Percentiles rank a stretch among this genome's conserved stretches.
These are phyloP conservation scores for Chlorella vulgaris DNA, from an alignment of 139 green algal species.

Conservation along the genomic window DNA sequence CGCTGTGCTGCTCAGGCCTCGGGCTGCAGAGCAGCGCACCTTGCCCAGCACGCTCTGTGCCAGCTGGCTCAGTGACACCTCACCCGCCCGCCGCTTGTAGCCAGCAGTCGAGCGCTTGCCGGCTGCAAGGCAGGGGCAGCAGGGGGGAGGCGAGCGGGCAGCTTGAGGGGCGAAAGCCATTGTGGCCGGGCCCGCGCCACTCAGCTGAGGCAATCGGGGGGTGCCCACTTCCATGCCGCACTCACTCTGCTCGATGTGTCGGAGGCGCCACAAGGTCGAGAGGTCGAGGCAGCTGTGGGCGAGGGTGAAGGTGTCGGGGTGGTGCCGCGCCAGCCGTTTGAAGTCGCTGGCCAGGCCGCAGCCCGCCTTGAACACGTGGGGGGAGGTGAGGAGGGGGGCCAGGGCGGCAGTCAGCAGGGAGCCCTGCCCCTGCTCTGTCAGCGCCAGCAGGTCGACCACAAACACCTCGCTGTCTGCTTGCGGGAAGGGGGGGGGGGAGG, in stretches of 20 bases:
- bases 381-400: not conserved
- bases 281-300: conserved; percentile 20
- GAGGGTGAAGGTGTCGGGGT: conserved; percentile 2
- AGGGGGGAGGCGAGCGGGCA: not conserved
- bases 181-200: too few species aligned
- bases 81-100: conserved; percentile 16
- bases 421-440: conserved; percentile 21
- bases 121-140: not conserved
- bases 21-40: not conserved
- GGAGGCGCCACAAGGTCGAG: not conserved
- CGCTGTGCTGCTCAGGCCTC: too few species aligned
- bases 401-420: conserved; percentile 1
- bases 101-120: conserved; percentile 26
- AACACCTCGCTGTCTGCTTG: conserved; percentile 30
- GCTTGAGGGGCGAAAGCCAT: not conserved
- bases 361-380: conserved; percentile 7
- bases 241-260: conserved; percentile 20
- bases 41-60: conserved; percentile 59
- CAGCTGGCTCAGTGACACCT: conserved; percentile 57
- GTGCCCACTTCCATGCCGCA: too few species aligned
- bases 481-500: not conserved
- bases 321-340: conserved; percentile 21
- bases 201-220: too few species aligned
- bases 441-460: conserved; percentile 67
- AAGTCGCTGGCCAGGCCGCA: conserved; percentile 18